Evolutionary conservation across 1,139 yeast genomes (phyloP), one percentile per base, ranked within the genome.

Genomic region (Saccharomycopsis crataegensis): DNA sequence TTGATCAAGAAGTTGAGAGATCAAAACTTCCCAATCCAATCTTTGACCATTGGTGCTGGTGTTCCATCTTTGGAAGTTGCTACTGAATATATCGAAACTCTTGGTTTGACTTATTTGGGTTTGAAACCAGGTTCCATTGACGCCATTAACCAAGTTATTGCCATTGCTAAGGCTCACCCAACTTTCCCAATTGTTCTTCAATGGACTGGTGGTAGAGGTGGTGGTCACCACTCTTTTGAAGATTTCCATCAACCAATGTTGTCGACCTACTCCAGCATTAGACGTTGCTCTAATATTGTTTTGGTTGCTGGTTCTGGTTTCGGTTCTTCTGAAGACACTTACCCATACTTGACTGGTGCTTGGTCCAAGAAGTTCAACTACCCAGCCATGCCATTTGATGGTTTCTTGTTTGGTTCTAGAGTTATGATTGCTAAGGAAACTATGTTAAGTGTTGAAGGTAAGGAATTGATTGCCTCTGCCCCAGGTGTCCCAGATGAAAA

Each of bases 181-280:
- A 74, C 70, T 59, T 93, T 94, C 90, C 99, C 99, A 61, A 88
- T 93, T 65, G 91, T 93, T 56, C 76, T 93, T 64, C 99, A 93
- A 78, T 93, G 99, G 99, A 93, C 99, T 60, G 99, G 98, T 79
- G 99, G 99, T 70, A 91, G 99, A 80, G 99, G 97, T 75, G 99
- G 99, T 79, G 99, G 99, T 67, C 99, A 93, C 71, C 99, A 93
- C 73, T 91, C 98, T 56, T 93, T 83, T 68, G 99, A 93, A 77
- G 99, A 93, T 74, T 90, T 91, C 94, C 99, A 93, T 71, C 93
- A 91, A 67, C 99, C 99, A 63, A 80, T 93, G 64, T 75, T 93
- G 67, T 96, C 89, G 71, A 93, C 91, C 93, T 93, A 93, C 73
- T 77, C 96, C 62, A 86, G 87, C 76, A 86, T 93, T 66, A 87